phyloP scores from a whole-genome alignment of 2,329 filamentous ascomycete genomes.

The Macroventuria anomochaeta region DNA sequence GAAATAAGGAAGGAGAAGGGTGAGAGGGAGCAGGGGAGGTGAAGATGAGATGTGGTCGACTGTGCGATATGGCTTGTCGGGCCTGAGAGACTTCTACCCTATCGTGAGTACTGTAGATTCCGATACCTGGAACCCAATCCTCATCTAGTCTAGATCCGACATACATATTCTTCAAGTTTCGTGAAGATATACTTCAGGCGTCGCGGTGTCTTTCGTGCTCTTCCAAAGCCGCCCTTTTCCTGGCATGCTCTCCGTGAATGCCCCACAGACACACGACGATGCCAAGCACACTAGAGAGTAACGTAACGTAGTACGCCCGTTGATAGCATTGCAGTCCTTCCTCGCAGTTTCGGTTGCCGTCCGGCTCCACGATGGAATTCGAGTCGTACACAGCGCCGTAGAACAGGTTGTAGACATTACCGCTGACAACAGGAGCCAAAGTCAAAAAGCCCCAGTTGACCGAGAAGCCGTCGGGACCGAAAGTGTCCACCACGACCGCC shows the following conservation, averaged over 20 bases:
- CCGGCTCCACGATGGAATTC: constrained; percentile 72
- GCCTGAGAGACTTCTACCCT: no score
- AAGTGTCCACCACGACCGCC: constrained; percentile 83
- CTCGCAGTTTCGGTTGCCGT: constrained; percentile 75
- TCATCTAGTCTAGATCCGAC: not conserved
- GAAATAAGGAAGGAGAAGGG: not conserved
- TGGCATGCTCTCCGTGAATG: constrained; percentile 64
- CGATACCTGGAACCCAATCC: no score
- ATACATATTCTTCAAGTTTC: not conserved
- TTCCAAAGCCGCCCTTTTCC: constrained; percentile 42
- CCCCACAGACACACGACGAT: constrained; percentile 73
- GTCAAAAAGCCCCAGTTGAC: constrained; percentile 99
- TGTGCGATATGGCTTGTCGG: not conserved
- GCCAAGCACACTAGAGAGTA: constrained; percentile 73
- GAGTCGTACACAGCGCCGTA: constrained; percentile 85
- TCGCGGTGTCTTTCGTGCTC: constrained; percentile 41
- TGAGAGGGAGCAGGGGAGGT: not conserved
- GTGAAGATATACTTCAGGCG: constrained; percentile 17
- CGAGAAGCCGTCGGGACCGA: constrained; percentile 85
- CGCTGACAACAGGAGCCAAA: constrained; percentile 82
- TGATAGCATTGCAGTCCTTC: constrained; percentile 83
- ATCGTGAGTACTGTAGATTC: not conserved
- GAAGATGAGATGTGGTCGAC: not conserved
- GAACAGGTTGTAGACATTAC: constrained; percentile 90
- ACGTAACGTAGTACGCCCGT: constrained; percentile 79